Conservation (phyloP, 495 filamentous ascomycete species). For the Coniosporium apollinis region DNA sequence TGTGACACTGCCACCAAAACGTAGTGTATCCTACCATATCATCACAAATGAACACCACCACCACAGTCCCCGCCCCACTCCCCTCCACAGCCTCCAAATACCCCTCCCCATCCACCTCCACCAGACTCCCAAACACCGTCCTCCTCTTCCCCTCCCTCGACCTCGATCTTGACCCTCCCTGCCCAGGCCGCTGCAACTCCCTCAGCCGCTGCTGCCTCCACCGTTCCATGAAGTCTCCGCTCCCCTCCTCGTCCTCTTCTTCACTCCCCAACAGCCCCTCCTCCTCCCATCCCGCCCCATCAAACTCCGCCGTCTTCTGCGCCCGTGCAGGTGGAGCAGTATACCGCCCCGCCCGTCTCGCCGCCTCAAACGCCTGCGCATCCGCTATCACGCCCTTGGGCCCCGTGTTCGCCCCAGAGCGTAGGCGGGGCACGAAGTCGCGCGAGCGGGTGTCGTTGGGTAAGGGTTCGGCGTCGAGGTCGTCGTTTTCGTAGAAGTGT, state of each 20-base stretch:
- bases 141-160: constrained; percentile 49
- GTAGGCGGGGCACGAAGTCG: constrained; percentile 34
- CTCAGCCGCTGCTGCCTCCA: constrained; percentile 68
- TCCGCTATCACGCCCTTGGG: constrained; percentile 98
- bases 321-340: too few relatives aligned
- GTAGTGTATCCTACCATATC: constrained; percentile 45
- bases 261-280: too few relatives aligned
- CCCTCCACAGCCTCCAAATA: constrained; percentile 94
- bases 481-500: constrained; percentile 17
- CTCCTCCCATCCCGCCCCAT: too few relatives aligned
- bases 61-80: constrained; percentile 59
- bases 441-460: constrained; percentile 38
- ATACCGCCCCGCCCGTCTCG: constrained; percentile 52
- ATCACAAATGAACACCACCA: constrained; percentile 93
- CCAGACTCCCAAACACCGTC: constrained; percentile 58
- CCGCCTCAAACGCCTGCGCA: constrained; percentile 75
- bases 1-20: neutral
- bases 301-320: too few relatives aligned
- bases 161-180: constrained; percentile 26
- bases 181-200: constrained; percentile 45
- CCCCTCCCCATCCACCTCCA: constrained; percentile 73
- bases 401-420: constrained; percentile 63
- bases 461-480: constrained; percentile 37
- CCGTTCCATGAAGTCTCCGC: constrained; percentile 64
- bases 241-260: constrained; percentile 43